These are phyloP conservation scores for Cryphonectria parasitica DNA, from an alignment of 2,329 filamentous ascomycete species.

Conservation along the genomic window DNA sequence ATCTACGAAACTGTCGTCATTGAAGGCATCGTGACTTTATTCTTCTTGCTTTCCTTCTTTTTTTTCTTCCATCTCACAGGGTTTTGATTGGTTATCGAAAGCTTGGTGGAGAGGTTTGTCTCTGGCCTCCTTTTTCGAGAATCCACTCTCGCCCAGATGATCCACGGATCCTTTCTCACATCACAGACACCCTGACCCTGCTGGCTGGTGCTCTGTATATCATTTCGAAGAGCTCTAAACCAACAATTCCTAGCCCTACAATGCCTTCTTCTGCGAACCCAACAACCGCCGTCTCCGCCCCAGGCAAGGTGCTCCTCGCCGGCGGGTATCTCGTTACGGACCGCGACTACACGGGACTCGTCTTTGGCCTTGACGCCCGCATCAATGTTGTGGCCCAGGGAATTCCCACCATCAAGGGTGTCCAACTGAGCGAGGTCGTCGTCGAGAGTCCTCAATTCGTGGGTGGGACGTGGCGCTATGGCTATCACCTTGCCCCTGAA, in stretches of 20 bases:
- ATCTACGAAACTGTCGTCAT: conserved; percentile 20
- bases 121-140: conserved; percentile 1
- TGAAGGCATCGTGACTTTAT: conserved; percentile 17
- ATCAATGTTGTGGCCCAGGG: conserved; percentile 67
- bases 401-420: conserved; percentile 63
- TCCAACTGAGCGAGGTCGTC: conserved; percentile 72
- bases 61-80: neutral
- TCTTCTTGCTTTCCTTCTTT: neutral
- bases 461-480: conserved; percentile 86
- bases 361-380: conserved; percentile 69
- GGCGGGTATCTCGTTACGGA: conserved; percentile 96
- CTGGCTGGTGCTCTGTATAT: neutral
- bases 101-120: conserved; percentile 1
- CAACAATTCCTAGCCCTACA: neutral
- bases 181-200: neutral
- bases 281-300: conserved; percentile 75
- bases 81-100: neutral
- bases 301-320: conserved; percentile 92
- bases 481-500: conserved; percentile 69
- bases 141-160: neutral
- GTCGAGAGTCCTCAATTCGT: conserved; percentile 92
- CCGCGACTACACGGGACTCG: conserved; percentile 76
- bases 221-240: neutral
- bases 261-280: conserved; percentile 34
- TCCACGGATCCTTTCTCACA: neutral